These are phyloP conservation scores for Pichia kluyveri DNA, from an alignment of 805 yeast genomes.

Conservation along the genomic window DNA sequence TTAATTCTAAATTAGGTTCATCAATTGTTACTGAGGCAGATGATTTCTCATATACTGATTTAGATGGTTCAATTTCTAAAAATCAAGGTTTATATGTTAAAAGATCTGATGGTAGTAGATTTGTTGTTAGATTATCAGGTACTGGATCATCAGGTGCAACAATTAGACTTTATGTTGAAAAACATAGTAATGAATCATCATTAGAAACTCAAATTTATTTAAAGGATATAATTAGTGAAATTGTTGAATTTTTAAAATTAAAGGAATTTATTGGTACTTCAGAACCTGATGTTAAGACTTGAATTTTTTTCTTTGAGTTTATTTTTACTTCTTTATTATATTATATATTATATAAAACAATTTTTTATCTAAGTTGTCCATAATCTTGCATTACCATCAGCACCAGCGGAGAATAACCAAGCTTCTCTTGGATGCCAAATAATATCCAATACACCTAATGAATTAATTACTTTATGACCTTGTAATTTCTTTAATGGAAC, in stretches of 20 bases:
- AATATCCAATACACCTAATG: constrained; percentile 79
- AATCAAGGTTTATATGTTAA: constrained; percentile 87
- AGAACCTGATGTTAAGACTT: constrained; percentile 86
- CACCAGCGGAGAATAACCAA: constrained; percentile 96
- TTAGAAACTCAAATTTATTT: constrained; percentile 61
- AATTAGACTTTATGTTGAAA: constrained; percentile 84
- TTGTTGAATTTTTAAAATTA: constrained; percentile 62
- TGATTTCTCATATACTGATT: constrained; percentile 86
- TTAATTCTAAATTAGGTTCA: constrained; percentile 13
- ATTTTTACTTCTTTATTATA: neutral
- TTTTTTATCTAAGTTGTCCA: constrained; percentile 68
- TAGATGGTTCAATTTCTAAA: constrained; percentile 82
- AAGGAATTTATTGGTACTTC: constrained; percentile 68
- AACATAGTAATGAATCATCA: constrained; percentile 52
- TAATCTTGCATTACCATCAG: constrained; percentile 89
- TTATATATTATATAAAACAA: neutral
- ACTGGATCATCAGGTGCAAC: constrained; percentile 99
- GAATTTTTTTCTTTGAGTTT: neutral
- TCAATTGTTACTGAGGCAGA: constrained; percentile 65
- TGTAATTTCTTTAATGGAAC: constrained; percentile 92
- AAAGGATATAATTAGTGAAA: constrained; percentile 48
- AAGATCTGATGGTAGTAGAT: constrained; percentile 71
- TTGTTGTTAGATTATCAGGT: constrained; percentile 87
- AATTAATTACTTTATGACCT: constrained; percentile 75
- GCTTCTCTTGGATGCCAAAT: constrained; percentile 98